These are phyloP conservation scores for Paraurostyla sp. DNA, from an alignment of 73 alveolate genomes.

Conservation along the genomic window DNA sequence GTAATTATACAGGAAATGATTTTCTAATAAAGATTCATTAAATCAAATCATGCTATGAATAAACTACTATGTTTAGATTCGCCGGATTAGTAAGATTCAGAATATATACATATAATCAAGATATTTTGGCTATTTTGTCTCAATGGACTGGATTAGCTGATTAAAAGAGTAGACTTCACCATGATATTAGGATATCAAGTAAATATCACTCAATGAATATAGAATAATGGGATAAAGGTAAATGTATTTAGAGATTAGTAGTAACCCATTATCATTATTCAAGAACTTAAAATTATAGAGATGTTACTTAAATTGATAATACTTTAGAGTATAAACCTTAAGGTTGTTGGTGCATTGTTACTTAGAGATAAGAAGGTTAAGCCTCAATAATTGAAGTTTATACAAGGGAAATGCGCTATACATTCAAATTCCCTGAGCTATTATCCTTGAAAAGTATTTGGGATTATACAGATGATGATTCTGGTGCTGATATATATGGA, in stretches of 20 bases:
- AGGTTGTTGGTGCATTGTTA: slow-evolving; percentile 3
- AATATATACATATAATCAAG: slow-evolving; percentile 2
- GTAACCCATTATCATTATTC: neutral
- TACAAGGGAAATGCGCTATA: neutral
- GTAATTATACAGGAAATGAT: neutral
- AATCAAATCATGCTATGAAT: neutral
- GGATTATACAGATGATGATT: slow-evolving; percentile 28
- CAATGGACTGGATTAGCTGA: slow-evolving; percentile 38
- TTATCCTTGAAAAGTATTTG: neutral
- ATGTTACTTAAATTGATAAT: neutral
- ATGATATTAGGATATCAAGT: neutral
- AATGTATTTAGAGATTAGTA: neutral
- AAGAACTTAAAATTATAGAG: neutral
- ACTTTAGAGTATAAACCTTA: neutral
- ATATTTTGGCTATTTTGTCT: neutral
- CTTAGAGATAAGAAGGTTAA: slow-evolving; percentile 1
- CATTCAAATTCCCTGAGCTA: neutral
- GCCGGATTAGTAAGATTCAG: neutral
- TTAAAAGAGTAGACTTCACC: neutral
- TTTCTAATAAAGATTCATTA: neutral
- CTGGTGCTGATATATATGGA: neutral
- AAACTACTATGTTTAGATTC: neutral
- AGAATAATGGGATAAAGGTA: slow-evolving; percentile 16
- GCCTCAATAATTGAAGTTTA: neutral
- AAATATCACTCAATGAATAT: neutral